These are phyloP conservation scores for Candida xyloterini DNA, from an alignment of 805 yeast genomes.

Conservation along the genomic window DNA sequence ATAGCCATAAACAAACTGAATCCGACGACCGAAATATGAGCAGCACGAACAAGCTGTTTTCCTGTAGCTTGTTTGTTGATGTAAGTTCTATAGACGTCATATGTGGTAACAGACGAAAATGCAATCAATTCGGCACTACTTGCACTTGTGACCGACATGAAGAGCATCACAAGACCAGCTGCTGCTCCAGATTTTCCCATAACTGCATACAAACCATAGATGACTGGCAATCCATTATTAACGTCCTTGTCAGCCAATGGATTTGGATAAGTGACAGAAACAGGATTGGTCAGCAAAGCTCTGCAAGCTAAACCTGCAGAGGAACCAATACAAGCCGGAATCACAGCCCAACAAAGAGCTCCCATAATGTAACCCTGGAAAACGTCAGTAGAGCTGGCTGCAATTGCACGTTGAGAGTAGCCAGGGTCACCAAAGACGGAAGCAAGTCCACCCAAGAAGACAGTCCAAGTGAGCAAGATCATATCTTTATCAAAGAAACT, in stretches of 20 bases:
- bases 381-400: constrained; percentile 35
- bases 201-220: constrained; percentile 33
- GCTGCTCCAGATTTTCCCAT: constrained; percentile 35
- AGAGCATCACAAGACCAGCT: constrained; percentile 34
- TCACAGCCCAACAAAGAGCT: constrained; percentile 25
- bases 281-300: constrained; percentile 27
- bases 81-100: constrained; percentile 45
- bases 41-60: constrained; percentile 38
- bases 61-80: constrained; percentile 42
- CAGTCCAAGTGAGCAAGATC: constrained; percentile 35
- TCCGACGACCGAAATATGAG: constrained; percentile 41
- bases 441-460: constrained; percentile 37
- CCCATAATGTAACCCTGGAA: constrained; percentile 39
- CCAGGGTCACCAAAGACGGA: constrained; percentile 39
- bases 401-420: constrained; percentile 40
- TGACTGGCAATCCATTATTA: constrained; percentile 32
- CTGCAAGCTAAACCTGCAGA: constrained; percentile 35
- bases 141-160: constrained; percentile 41
- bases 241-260: constrained; percentile 31
- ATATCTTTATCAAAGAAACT: constrained; percentile 38
- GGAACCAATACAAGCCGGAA: constrained; percentile 35
- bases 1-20: constrained; percentile 38
- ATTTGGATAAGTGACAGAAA: constrained; percentile 36
- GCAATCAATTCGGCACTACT: constrained; percentile 41
- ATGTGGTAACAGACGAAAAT: constrained; percentile 41